Conservation (phyloP, 495 filamentous ascomycete species). For the Bombardia bombarda region DNA sequence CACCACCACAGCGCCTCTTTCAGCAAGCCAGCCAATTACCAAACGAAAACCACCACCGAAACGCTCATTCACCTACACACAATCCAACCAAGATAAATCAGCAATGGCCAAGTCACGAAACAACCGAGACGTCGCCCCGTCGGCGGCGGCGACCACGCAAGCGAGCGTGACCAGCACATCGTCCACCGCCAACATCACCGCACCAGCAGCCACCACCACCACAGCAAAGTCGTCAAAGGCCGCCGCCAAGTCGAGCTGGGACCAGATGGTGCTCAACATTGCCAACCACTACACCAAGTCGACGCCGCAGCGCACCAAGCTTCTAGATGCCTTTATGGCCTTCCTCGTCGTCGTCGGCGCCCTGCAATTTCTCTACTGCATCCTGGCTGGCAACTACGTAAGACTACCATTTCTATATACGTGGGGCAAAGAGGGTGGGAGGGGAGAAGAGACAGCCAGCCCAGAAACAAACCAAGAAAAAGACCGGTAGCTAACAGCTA, state of each 20-base stretch:
- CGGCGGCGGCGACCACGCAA: background rate
- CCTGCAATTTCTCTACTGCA: slow-evolving; percentile 89
- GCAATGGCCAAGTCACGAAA: background rate
- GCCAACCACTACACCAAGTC: slow-evolving; percentile 66
- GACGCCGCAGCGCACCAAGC: slow-evolving; percentile 85
- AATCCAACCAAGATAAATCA: background rate
- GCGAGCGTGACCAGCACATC: background rate
- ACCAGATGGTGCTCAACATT: slow-evolving; percentile 46
- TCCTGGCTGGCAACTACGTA: slow-evolving; percentile 92
- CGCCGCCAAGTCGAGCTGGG: slow-evolving; percentile 19
- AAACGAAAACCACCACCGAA: background rate
- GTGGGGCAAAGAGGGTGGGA: background rate
- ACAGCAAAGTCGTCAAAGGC: background rate
- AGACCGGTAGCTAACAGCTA: background rate
- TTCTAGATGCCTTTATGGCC: slow-evolving; percentile 85
- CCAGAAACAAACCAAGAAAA: background rate
- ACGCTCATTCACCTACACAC: background rate
- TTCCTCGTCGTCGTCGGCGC: slow-evolving; percentile 81
- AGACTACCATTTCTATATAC: slow-evolving; percentile 15
- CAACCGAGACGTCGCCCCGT: slow-evolving; percentile 1
- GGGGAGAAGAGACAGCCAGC: background rate
- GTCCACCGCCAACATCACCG: background rate
- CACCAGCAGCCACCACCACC: background rate
- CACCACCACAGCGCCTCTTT: background rate
- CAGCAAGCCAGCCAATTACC: background rate